phyloP scores from a whole-genome alignment of 2,329 filamentous ascomycete species.

The Tolypocladium sp. region DNA sequence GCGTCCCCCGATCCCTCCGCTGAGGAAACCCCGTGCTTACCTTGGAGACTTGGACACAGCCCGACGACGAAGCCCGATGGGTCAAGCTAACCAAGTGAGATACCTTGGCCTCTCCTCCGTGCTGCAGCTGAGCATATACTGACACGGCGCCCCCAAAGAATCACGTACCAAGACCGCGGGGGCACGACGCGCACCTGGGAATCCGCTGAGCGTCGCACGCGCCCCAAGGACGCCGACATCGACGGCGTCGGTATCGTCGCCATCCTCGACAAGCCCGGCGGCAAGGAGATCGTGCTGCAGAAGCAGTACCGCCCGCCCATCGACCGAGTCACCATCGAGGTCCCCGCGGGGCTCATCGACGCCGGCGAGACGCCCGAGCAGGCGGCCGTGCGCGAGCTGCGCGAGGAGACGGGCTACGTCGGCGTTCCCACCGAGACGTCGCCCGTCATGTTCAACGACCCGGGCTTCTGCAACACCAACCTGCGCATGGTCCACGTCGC shows the following conservation, averaged over 20 bases:
- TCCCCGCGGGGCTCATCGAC: slow-evolving; percentile 57
- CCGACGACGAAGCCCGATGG: slow-evolving; percentile 47
- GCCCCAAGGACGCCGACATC: slow-evolving; percentile 50
- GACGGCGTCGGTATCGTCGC: slow-evolving; percentile 69
- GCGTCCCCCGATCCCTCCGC: not conserved
- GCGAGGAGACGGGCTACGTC: slow-evolving; percentile 59
- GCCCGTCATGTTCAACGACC: slow-evolving; percentile 59
- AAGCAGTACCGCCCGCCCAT: slow-evolving; percentile 59
- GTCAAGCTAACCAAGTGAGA: slow-evolving; percentile 47
- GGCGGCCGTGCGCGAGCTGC: slow-evolving; percentile 54
- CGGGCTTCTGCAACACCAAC: slow-evolving; percentile 59
- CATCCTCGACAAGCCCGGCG: slow-evolving; percentile 47
- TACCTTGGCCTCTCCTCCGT: not conserved
- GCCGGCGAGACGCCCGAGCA: slow-evolving; percentile 51
- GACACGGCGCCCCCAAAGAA: slow-evolving; percentile 24
- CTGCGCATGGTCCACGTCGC: slow-evolving; percentile 62
- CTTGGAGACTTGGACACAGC: slow-evolving; percentile 26
- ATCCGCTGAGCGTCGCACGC: slow-evolving; percentile 60
- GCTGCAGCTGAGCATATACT: not conserved
- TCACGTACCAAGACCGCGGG: slow-evolving; percentile 55
- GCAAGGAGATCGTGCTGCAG: slow-evolving; percentile 51
- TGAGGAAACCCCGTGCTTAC: not conserved
- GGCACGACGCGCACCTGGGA: slow-evolving; percentile 58
- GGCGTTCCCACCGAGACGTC: slow-evolving; percentile 46
- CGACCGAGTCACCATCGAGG: slow-evolving; percentile 49